Base-by-base conservation (phyloP, 495 filamentous ascomycete genomes). In the Neurospora sp. region DNA sequence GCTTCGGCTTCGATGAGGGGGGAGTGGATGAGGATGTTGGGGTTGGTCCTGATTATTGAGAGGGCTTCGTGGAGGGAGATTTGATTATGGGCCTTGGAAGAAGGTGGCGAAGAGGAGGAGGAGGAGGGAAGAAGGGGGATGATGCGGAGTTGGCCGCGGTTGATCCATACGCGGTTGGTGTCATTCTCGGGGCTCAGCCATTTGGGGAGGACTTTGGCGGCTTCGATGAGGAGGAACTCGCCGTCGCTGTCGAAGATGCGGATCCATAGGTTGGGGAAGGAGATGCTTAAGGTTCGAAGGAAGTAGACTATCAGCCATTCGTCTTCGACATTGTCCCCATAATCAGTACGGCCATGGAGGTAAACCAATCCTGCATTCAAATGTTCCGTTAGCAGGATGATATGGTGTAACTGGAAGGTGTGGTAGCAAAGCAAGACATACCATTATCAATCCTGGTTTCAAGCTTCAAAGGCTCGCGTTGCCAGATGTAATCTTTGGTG, bases 281-380 rank as follows among this genome's bases (percentile, higher is more conserved):
- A 81, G 76, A 85, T 91, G 77, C 90, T 94, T 73, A 98, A 27
- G 10, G 81, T 77, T 94, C 92, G 89, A n/a, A 99, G 87, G 12
- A 98, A 80, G 81, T 94, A 97, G 37, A 98, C 94, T 70, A 98
- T 89, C 3, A 98, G 87, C 96, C 96, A 99, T 83, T 98, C 96
- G 78, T 99, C 96, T 77, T 97, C 96, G 9, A 98, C 89, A 4
- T 93, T 94, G 81, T 99, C 96, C 8, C 94, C 94, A 74, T 91
- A 98, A 77, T 94, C 91, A 7, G 93, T 96, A 61, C 84, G 83
- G 11, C 94, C 94, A 69, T 87, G 85, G 20, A 97, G 84, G 81
- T 84, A 86, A 37, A 83, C 76, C 31, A 86, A 75, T 1, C 83
- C 85, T 80, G 73, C n/a, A 16, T 9, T 69, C 5, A 4, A 75